Percentiles rank a stretch among this genome's conserved stretches.
Evolutionary conservation across 768 basidiomycete genomes (phyloP).

Genomic region (Trametes cingulata): DNA sequence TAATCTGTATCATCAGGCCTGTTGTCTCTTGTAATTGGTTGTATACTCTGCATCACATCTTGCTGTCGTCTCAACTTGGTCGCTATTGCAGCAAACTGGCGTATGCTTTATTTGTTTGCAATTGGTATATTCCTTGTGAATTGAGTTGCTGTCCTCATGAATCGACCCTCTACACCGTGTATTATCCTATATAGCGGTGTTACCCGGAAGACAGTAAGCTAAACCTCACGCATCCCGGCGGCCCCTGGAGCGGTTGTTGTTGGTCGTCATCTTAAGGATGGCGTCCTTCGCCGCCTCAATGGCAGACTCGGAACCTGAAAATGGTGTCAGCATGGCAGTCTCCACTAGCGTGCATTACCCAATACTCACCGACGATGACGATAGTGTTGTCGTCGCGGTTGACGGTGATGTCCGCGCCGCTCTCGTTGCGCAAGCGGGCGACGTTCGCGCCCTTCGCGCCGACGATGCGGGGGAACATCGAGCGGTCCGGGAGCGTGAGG

Average conservation of each 20-base stretch:
- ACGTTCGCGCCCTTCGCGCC: constrained; percentile 92
- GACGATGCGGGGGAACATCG: constrained; percentile 90
- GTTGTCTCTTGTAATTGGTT: background rate
- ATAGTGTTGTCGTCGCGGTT: constrained; percentile 87
- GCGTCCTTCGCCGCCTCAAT: constrained; percentile 75
- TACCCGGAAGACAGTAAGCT: constrained; percentile 5
- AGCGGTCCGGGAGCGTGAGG: constrained; percentile 79
- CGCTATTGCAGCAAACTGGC: no score
- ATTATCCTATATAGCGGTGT: background rate
- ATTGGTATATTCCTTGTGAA: constrained; percentile 8
- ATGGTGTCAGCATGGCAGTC: background rate
- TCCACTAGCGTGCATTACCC: background rate
- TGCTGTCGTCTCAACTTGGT: background rate
- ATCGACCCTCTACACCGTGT: background rate
- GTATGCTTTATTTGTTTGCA: constrained; percentile 9
- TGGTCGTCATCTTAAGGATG: constrained; percentile 56
- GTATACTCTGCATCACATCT: background rate
- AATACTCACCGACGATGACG: constrained; percentile 74
- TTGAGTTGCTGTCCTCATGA: background rate
- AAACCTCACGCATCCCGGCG: constrained; percentile 24
- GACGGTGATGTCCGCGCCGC: constrained; percentile 90
- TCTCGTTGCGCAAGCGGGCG: constrained; percentile 82
- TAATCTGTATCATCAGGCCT: background rate
- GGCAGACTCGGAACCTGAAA: constrained; percentile 64
- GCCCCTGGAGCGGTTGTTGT: constrained; percentile 24